Conservation (phyloP, 371 early-diverging fungal genomes). For the Apophysomyces elegans region DNA sequence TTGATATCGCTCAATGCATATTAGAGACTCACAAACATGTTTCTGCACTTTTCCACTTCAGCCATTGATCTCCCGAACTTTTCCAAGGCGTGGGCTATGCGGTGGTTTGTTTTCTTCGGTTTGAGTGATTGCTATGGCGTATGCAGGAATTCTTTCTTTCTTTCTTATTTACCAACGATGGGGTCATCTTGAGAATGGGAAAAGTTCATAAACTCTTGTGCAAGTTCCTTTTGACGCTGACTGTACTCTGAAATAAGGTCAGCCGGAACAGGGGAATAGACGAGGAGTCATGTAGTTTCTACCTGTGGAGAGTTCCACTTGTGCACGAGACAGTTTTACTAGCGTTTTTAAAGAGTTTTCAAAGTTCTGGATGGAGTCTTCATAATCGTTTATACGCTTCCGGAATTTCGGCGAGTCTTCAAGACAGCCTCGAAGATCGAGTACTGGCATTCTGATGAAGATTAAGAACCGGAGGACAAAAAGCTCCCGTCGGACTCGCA, state of each 20-base stretch:
- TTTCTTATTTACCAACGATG: constrained; percentile 48
- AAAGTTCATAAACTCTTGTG: constrained; percentile 54
- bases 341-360: constrained; percentile 56
- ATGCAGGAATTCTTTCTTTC: constrained; percentile 18
- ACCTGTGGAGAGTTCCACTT: constrained; percentile 60
- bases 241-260: constrained; percentile 46
- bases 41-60: constrained; percentile 66
- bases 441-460: constrained; percentile 43
- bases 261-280: not conserved
- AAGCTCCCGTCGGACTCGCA: not conserved
- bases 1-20: not conserved
- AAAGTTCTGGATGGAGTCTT: constrained; percentile 62
- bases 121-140: not conserved
- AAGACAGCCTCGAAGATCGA: constrained; percentile 62
- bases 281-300: constrained; percentile 6
- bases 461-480: constrained; percentile 11
- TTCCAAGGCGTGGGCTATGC: constrained; percentile 55
- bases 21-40: constrained; percentile 57
- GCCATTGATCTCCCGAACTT: constrained; percentile 61
- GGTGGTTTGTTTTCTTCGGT: not conserved
- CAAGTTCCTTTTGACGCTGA: constrained; percentile 56
- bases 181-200: constrained; percentile 64
- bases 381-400: constrained; percentile 58
- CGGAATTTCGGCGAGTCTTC: constrained; percentile 67
- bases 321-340: constrained; percentile 58